These are phyloP conservation scores for Trichosporon asahii DNA, from an alignment of 1,284 basidiomycete species.

Conservation along the genomic window DNA sequence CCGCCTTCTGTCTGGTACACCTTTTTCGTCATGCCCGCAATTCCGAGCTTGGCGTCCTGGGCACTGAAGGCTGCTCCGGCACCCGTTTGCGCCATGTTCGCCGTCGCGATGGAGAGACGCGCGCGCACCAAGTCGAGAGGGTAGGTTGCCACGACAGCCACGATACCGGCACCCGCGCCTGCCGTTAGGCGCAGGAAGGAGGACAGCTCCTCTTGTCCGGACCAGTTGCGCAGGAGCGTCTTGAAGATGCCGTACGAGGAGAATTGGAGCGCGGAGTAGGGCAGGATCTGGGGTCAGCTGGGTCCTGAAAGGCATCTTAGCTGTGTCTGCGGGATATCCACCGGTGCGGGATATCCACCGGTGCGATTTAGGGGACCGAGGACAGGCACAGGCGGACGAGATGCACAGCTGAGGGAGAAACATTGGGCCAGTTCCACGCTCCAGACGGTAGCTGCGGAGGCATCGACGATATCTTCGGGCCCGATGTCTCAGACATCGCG, in stretches of 20 bases:
- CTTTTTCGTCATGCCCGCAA: conserved; percentile 82
- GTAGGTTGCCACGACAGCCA: conserved; percentile 86
- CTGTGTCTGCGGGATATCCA: no score
- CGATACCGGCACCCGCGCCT: conserved; percentile 85
- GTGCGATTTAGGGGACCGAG: no score
- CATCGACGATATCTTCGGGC: not conserved
- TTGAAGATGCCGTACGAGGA: conserved; percentile 81
- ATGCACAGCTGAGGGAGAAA: not conserved
- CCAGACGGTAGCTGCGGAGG: not conserved
- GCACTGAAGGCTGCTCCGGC: conserved; percentile 31
- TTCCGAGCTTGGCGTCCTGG: conserved; percentile 59
- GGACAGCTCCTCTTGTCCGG: conserved; percentile 68
- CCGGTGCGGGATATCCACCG: no score
- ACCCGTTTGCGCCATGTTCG: conserved; percentile 35
- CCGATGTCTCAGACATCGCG: not conserved
- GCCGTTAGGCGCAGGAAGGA: conserved; percentile 75
- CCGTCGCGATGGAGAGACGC: conserved; percentile 87
- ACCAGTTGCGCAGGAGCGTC: conserved; percentile 57
- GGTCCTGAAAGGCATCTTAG: no score
- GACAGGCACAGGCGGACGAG: no score
- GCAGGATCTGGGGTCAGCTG: conserved; percentile 41
- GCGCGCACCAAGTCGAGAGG: conserved; percentile 88
- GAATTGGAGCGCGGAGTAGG: conserved; percentile 81
- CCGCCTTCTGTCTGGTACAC: conserved; percentile 90
- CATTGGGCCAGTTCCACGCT: not conserved